Conservation (phyloP, 2,329 filamentous ascomycete genomes). For the Aspergillus sergii region DNA sequence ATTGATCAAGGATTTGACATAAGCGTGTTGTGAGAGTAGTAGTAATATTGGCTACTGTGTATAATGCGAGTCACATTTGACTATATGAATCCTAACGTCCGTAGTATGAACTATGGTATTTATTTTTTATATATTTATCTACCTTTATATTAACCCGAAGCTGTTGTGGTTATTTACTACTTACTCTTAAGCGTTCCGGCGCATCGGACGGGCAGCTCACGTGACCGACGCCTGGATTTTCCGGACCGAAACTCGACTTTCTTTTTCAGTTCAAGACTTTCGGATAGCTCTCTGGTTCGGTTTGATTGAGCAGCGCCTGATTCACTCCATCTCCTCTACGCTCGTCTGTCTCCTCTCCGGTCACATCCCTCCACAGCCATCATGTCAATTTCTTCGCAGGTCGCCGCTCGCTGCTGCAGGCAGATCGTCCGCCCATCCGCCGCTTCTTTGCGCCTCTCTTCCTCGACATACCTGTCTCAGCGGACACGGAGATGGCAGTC, state of each 20-base stretch:
- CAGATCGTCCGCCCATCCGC: conserved; percentile 44
- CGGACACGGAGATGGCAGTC: conserved; percentile 79
- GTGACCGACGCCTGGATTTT: conserved; percentile 36
- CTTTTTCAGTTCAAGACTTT: conserved; percentile 26
- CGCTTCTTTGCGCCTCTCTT: conserved; percentile 41
- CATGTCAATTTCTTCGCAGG: conserved; percentile 45
- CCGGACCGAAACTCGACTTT: conserved; percentile 32
- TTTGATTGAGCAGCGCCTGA: conserved; percentile 5
- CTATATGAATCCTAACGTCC: background rate
- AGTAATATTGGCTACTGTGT: conserved; percentile 7
- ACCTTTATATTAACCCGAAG: background rate
- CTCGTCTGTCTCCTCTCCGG: background rate
- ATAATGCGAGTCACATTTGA: conserved; percentile 3
- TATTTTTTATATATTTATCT: no score
- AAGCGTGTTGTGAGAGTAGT: conserved; percentile 9
- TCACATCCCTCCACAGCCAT: conserved; percentile 17
- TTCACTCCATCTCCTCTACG: conserved; percentile 9
- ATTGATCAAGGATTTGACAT: conserved; percentile 8
- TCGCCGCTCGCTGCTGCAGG: conserved; percentile 47
- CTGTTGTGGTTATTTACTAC: background rate
- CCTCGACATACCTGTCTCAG: conserved; percentile 43
- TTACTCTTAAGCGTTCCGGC: background rate
- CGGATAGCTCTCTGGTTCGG: conserved; percentile 15
- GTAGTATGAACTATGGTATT: background rate
- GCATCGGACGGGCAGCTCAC: conserved; percentile 19